Percentiles rank a stretch among this genome's conserved stretches.
phyloP scores from a whole-genome alignment of 495 filamentous ascomycete species.

The Glonium stellatum region DNA sequence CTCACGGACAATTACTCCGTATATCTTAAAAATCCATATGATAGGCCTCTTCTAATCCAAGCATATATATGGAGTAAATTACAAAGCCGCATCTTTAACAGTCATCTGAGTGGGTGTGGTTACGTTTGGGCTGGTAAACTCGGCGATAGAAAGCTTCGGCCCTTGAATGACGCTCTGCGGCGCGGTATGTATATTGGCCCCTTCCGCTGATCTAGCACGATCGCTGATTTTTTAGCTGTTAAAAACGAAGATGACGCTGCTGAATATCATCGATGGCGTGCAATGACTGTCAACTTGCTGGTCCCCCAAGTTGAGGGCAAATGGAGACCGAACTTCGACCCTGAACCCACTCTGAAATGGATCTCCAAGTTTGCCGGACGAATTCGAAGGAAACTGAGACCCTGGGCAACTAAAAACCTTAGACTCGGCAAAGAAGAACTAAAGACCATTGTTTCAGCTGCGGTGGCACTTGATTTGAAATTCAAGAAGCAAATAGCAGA shows the following conservation, averaged over 20 bases:
- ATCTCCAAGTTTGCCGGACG: conserved; percentile 17
- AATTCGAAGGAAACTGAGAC: conserved; percentile 19
- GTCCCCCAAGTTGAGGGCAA: conserved; percentile 26
- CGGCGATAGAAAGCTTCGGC: conserved; percentile 24
- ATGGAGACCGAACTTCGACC: conserved; percentile 25
- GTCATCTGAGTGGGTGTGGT: conserved; percentile 15
- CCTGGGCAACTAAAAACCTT: conserved; percentile 19
- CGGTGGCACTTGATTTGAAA: conserved; percentile 26
- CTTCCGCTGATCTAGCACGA: background rate
- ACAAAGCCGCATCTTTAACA: conserved; percentile 22
- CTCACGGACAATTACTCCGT: conserved; percentile 23
- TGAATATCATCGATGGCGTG: conserved; percentile 23
- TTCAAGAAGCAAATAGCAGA: conserved; percentile 26
- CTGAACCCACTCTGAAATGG: conserved; percentile 20
- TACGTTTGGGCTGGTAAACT: conserved; percentile 28
- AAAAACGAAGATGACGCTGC: conserved; percentile 24
- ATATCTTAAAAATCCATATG: conserved; percentile 20
- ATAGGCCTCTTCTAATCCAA: conserved; percentile 23
- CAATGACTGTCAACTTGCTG: conserved; percentile 23
- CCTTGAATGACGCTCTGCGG: conserved; percentile 24
- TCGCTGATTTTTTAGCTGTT: conserved; percentile 13
- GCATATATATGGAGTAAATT: conserved; percentile 24
- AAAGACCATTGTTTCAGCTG: conserved; percentile 25
- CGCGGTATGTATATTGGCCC: conserved; percentile 11
- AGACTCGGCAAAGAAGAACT: conserved; percentile 20